Evolutionary conservation across 768 basidiomycete species (phyloP).

Genomic region (Russula brevipes): DNA sequence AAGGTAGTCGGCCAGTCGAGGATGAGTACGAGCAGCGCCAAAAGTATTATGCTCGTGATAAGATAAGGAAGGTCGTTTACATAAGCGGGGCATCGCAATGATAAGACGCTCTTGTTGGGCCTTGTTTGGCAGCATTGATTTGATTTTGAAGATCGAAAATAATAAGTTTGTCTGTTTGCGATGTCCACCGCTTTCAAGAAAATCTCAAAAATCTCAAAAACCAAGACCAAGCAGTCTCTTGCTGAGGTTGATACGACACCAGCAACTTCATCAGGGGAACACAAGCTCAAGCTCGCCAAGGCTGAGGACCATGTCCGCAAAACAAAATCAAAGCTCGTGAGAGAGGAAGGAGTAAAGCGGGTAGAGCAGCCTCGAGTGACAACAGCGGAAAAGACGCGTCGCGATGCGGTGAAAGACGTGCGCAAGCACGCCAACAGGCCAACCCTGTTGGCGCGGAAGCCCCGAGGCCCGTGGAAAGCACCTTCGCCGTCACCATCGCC

Average conservation of each 20-base stretch:
- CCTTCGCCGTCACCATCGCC: constrained; percentile 2
- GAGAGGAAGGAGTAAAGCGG: background rate
- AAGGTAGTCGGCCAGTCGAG: constrained; percentile 28
- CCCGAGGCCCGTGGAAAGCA: constrained; percentile 8
- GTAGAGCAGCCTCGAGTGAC: constrained; percentile 8
- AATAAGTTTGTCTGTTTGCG: background rate
- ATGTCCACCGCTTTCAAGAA: constrained; percentile 9
- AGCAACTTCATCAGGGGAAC: background rate
- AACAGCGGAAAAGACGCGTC: background rate
- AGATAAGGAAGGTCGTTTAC: background rate
- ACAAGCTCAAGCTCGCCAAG: background rate
- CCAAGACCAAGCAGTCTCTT: background rate
- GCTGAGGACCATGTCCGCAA: constrained; percentile 1
- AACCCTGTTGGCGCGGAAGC: constrained; percentile 2
- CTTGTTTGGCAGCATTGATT: background rate
- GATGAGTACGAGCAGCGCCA: constrained; percentile 19
- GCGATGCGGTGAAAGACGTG: background rate
- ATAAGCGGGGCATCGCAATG: too few relatives aligned
- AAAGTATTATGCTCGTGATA: background rate
- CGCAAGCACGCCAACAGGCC: background rate
- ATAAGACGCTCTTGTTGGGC: background rate
- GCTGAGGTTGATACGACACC: background rate
- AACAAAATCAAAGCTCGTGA: constrained; percentile 5
- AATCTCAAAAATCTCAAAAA: constrained; percentile 5
- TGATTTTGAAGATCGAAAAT: background rate